Evolutionary conservation across 2,329 filamentous ascomycete species (phyloP).

Genomic region (Xylariaceae sp.): DNA sequence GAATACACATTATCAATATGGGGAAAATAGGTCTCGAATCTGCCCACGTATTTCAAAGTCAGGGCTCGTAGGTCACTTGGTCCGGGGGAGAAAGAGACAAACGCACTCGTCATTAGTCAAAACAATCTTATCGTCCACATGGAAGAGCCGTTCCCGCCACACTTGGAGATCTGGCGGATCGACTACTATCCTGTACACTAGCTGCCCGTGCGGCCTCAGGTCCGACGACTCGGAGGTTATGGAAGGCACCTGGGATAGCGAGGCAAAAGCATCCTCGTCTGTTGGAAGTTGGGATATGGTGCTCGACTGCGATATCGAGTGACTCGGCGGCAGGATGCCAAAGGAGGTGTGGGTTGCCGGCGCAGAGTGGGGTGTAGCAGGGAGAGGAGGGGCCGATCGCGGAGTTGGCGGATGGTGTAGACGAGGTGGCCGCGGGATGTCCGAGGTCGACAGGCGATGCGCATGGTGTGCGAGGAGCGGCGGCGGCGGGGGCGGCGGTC

Average conservation of each 20-base stretch:
- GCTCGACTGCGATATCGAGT: conserved; percentile 9
- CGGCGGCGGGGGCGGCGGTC: conserved; percentile 20
- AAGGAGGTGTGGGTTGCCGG: conserved; percentile 33
- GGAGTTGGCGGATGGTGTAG: conserved; percentile 17
- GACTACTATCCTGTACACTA: conserved; percentile 49
- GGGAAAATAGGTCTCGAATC: conserved; percentile 73
- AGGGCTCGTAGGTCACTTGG: too few relatives aligned
- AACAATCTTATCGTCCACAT: conserved; percentile 65
- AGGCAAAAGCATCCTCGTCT: conserved; percentile 29
- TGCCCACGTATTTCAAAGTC: conserved; percentile 29
- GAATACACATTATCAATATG: conserved; percentile 82
- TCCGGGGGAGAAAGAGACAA: too few relatives aligned
- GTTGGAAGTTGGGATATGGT: conserved; percentile 21
- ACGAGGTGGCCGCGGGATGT: conserved; percentile 9
- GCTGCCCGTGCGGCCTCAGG: conserved; percentile 41
- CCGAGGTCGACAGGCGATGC: conserved; percentile 16
- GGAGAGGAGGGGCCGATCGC: conserved; percentile 14
- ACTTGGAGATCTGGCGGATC: conserved; percentile 59
- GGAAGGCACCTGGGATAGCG: conserved; percentile 14
- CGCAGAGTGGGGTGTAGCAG: conserved; percentile 27
- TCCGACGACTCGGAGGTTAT: conserved; percentile 25
- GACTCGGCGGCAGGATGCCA: conserved; percentile 32
- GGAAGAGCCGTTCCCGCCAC: conserved; percentile 67
- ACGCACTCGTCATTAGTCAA: conserved; percentile 64
- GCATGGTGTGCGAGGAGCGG: conserved; percentile 14